Base-by-base conservation (phyloP, 306 rosid species). In the Geum urbanum region DNA sequence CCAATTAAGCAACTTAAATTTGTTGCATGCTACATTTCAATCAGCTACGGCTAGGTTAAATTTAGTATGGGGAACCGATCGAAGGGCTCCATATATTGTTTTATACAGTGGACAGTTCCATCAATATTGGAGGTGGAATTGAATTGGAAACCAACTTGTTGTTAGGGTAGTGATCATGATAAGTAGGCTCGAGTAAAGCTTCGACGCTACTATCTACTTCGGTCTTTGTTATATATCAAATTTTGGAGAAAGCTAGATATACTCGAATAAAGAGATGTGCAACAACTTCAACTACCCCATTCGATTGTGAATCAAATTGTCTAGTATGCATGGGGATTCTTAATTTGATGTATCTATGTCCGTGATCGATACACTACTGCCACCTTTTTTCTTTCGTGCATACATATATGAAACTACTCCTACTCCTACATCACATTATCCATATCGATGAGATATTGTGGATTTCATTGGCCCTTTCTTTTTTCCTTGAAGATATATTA, bases 381-480 rank as follows among this genome's bases (percentile, higher is more conserved):
- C 63, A 57, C 14, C 19, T 3, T 57, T 27, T 12, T 13, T 27
- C 32, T 19, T 3, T 53, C 10, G 27, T 27, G 43, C 43, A 57
- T 13, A 27, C 43, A 32, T 12, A 57, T 15, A 15, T 12, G 10
- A 43, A 32, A 24, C 27, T 39, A 10, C 22, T n/a, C 2, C 37
- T 32, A 27, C 63, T 57, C 18, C 18, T 40, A 57, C 41, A 27
- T 57, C 43, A 57, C 63, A 27, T 57, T 57, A 57, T 57, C 63
- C 43, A 27, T 24, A 57, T 27, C 43, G 8, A 57, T 32, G 4
- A 32, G 37, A 32, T 32, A 32, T 32, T 32, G 37, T 32, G 3
- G 37, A 2, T 32, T 32, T 32, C 37, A 32, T 32, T 1, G 37
- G 37, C 37, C 37, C 37, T 32, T 32, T 32, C 4, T 32, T 32